Percentiles rank a stretch among this genome's conserved stretches.
These are phyloP conservation scores for Paramecium tetraurelia DNA, from an alignment of 73 alveolate species.

Conservation along the genomic window DNA sequence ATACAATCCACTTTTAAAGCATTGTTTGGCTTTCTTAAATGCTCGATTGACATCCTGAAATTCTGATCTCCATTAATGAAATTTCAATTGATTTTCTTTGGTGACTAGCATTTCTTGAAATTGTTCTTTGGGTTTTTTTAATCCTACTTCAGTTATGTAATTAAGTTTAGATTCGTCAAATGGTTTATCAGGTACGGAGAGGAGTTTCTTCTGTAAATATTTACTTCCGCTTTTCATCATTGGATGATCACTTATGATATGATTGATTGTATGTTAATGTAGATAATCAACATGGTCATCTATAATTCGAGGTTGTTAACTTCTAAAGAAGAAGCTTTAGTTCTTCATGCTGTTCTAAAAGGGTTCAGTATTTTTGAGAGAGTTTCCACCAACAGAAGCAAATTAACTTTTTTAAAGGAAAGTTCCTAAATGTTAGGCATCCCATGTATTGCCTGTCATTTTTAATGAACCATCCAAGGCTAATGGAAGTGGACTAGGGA, in stretches of 20 bases:
- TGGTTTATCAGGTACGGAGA: background rate
- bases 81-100: background rate
- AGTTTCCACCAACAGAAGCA: background rate
- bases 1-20: background rate
- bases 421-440: slow-evolving; percentile 19
- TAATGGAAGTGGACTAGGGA: background rate
- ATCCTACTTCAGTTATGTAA: background rate
- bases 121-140: background rate
- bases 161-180: background rate
- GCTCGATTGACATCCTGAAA: background rate
- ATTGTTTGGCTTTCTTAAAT: background rate
- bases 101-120: background rate
- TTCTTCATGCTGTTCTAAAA: background rate
- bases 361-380: background rate
- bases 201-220: background rate
- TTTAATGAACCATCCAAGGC: background rate
- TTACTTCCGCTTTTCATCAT: background rate
- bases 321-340: background rate
- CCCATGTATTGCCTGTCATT: background rate
- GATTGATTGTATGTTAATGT: background rate
- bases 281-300: slow-evolving; percentile 6
- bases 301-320: background rate
- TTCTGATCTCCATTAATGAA: background rate
- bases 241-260: background rate
- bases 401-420: background rate